These are phyloP conservation scores for Heliamphora exappendiculata DNA, from an alignment of 148 eudicot species.

Conservation along the genomic window DNA sequence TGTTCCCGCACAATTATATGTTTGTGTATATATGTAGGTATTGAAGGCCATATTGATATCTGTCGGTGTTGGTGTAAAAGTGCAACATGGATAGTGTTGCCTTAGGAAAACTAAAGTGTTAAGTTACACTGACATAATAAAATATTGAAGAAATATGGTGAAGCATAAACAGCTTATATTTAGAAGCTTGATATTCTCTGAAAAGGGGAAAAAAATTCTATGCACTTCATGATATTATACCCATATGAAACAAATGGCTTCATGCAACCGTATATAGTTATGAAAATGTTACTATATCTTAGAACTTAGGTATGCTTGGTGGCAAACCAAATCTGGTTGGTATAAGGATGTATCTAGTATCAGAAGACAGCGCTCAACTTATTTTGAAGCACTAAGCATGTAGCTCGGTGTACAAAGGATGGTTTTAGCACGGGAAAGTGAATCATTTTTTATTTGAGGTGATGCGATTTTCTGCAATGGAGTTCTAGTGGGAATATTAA, in stretches of 20 bases:
- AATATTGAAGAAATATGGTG: not conserved
- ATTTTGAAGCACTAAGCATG: no score
- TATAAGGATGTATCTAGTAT: not conserved
- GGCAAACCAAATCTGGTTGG: not conserved
- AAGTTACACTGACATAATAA: not conserved
- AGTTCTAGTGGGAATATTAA: not conserved
- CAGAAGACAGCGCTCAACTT: not conserved
- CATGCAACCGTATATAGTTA: not conserved
- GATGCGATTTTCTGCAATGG: not conserved
- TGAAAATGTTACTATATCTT: no score
- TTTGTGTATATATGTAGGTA: not conserved
- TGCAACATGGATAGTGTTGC: not conserved
- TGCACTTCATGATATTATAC: not conserved
- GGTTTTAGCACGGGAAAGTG: not conserved
- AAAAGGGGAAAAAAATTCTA: no score
- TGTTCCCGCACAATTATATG: not conserved
- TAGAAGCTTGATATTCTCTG: not conserved
- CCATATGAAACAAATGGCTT: not conserved
- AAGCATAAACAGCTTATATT: not conserved
- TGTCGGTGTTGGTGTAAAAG: not conserved
- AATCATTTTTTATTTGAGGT: not conserved
- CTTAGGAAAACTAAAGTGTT: no score
- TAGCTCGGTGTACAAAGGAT: not conserved
- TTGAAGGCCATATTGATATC: not conserved
- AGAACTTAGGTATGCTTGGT: no score